Evolutionary conservation across 192 early-diverging fungal genomes (phyloP), one percentile per base, ranked within the genome.

Genomic region (Coemansia sp.): DNA sequence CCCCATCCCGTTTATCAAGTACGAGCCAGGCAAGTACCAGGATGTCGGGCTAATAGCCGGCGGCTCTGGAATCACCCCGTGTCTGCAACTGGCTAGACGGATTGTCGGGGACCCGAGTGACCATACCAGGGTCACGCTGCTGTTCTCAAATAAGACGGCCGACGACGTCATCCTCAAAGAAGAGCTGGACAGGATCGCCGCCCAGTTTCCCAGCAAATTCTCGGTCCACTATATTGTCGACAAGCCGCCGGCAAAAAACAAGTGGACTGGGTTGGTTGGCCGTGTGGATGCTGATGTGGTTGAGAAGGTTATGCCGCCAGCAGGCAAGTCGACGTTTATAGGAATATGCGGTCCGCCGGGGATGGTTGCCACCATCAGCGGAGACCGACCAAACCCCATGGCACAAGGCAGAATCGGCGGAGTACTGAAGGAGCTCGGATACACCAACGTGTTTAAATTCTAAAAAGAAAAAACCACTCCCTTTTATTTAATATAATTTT

Each of bases 31-130:
- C 60, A 70, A 79, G 56, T 76, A 75, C 33, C 65, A 78, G 25
- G 73, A 88, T 53, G 79, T 95, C 31, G 87, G 84, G 22, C 73
- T 93, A 83, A 81, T 95, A 59, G 88, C 86, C 15, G 91, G 90
- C 32, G 93, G 93, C 8, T 85, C 88, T 15, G 91, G 87, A 8
- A 88, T 94, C 50, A 91, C 92, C 11, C 90, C 90, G 8, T 85
- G 86, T 75, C 62, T 86, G 47, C 92, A 94, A 70, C 58, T 94
- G 42, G 71, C 90, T 27, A 79, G 82, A 57, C 75, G 82, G 13
- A 68, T 92, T 26, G 56, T 86, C 19, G 45, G 59, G 43, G 80
- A 92, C 68, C 80, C 79, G n/a, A 66, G 72, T 7, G 85, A 90
- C 73, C 58, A 76, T 18, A 90, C 89, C 40, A 82, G 85, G 52